Percentiles rank a stretch among this genome's conserved stretches.
Conservation (phyloP, 1,284 basidiomycete species). For the Uromyces viciae-fabae region DNA sequence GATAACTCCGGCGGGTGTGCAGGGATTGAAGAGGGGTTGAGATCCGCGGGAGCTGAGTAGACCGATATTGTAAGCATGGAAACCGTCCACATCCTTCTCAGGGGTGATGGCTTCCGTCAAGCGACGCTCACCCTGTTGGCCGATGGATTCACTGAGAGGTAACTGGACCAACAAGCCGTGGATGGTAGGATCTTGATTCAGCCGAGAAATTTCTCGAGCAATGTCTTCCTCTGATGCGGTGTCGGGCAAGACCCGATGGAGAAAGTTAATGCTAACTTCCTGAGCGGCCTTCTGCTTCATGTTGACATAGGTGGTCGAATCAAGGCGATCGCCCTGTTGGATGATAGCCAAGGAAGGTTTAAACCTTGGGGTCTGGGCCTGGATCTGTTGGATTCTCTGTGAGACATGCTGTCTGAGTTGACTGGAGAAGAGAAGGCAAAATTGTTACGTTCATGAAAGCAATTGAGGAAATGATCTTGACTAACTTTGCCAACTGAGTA, state of each 20-base stretch:
- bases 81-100: constrained; percentile 96
- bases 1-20: constrained; percentile 91
- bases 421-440: not conserved
- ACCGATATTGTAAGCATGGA: constrained; percentile 98
- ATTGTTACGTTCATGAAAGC: not conserved
- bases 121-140: constrained; percentile 75
- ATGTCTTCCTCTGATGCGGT: constrained; percentile 72
- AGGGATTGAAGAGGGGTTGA: constrained; percentile 85
- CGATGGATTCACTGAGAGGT: constrained; percentile 83
- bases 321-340: constrained; percentile 85
- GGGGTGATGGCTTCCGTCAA: constrained; percentile 93
- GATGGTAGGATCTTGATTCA: constrained; percentile 78
- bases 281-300: constrained; percentile 97
- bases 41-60: constrained; percentile 86
- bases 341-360: constrained; percentile 85
- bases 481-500: not conserved
- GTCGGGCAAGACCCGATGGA: constrained; percentile 72
- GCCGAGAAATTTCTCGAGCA: constrained; percentile 69
- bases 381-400: not conserved
- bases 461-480: not conserved
- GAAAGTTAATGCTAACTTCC: constrained; percentile 86
- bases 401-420: not conserved
- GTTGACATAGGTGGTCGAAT: constrained; percentile 88
- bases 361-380: constrained; percentile 70
- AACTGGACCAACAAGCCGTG: constrained; percentile 94